Conservation (phyloP, 1,284 basidiomycete species). For the Ceratobasidium sp. region DNA sequence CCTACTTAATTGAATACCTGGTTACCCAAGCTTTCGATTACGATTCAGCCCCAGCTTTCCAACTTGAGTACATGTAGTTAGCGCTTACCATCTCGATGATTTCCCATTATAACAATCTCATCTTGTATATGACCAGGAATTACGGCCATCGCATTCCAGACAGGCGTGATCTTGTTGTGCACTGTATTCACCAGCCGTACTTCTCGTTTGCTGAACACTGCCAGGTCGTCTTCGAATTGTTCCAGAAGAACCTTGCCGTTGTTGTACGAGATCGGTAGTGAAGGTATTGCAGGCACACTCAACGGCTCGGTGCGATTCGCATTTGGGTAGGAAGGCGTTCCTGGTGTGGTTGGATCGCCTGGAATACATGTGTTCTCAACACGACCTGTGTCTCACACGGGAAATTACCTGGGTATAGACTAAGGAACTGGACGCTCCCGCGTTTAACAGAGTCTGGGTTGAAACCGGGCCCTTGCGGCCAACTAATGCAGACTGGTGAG, state of each 20-base stretch:
- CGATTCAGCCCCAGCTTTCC: background rate
- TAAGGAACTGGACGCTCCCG: constrained; percentile 87
- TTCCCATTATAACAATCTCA: constrained; percentile 88
- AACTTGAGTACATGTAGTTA: background rate
- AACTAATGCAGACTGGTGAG: constrained; percentile 52
- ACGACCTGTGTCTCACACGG: background rate
- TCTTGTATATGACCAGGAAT: constrained; percentile 91
- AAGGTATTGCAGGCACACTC: constrained; percentile 86
- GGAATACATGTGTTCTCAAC: constrained; percentile 37
- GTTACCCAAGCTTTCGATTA: constrained; percentile 26
- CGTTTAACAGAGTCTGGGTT: constrained; percentile 88
- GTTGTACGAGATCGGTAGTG: constrained; percentile 78
- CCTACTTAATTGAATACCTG: background rate
- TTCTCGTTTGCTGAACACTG: constrained; percentile 63
- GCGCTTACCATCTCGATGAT: constrained; percentile 77
- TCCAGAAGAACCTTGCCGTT: constrained; percentile 73
- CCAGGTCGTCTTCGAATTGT: constrained; percentile 60
- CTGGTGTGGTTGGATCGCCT: constrained; percentile 88
- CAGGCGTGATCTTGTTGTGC: constrained; percentile 78
- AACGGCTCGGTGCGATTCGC: constrained; percentile 74
- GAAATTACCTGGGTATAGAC: constrained; percentile 72
- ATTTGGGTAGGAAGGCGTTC: constrained; percentile 87
- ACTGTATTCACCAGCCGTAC: constrained; percentile 78
- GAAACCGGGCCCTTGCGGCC: constrained; percentile 89
- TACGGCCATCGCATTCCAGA: constrained; percentile 89